These are phyloP conservation scores for Monosporascus sp. DNA, from an alignment of 2,329 filamentous ascomycete species.

Conservation along the genomic window DNA sequence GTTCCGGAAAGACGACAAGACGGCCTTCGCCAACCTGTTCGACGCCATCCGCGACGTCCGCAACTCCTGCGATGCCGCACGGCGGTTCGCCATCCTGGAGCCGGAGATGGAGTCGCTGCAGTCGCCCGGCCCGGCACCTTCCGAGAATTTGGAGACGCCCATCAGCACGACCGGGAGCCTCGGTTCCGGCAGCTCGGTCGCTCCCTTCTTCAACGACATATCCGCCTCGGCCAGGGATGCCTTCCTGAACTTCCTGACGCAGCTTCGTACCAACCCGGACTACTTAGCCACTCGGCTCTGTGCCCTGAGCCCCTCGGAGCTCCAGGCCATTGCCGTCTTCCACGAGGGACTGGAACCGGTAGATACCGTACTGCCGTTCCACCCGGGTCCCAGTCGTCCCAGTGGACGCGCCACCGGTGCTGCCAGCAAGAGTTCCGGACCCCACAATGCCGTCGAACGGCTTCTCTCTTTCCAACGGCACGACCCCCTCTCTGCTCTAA, in stretches of 20 bases:
- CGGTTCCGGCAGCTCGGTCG: conserved; percentile 29
- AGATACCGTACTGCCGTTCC: conserved; percentile 75
- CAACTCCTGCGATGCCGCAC: conserved; percentile 68
- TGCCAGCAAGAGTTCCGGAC: conserved; percentile 41
- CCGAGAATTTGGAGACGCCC: conserved; percentile 46
- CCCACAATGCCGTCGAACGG: conserved; percentile 68
- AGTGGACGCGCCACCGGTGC: conserved; percentile 35
- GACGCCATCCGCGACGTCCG: conserved; percentile 76
- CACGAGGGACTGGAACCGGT: conserved; percentile 75
- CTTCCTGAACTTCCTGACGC: conserved; percentile 73
- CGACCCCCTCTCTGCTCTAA: conserved; percentile 76
- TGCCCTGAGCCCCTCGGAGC: conserved; percentile 68
- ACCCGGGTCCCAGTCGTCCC: conserved; percentile 58
- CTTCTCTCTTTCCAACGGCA: conserved; percentile 85
- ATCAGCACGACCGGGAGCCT: conserved; percentile 35
- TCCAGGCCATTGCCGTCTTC: conserved; percentile 71
- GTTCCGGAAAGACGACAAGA: conserved; percentile 76
- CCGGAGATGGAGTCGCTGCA: conserved; percentile 65
- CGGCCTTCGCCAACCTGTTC: conserved; percentile 68
- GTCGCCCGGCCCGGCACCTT: conserved; percentile 42
- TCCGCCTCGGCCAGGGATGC: conserved; percentile 69
- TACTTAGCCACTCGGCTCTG: conserved; percentile 81
- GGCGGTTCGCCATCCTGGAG: conserved; percentile 66
- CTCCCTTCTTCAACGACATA: conserved; percentile 66
- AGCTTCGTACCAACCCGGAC: conserved; percentile 79